Conservation (phyloP, 2,329 filamentous ascomycete genomes). For the Colletotrichum navitas region DNA sequence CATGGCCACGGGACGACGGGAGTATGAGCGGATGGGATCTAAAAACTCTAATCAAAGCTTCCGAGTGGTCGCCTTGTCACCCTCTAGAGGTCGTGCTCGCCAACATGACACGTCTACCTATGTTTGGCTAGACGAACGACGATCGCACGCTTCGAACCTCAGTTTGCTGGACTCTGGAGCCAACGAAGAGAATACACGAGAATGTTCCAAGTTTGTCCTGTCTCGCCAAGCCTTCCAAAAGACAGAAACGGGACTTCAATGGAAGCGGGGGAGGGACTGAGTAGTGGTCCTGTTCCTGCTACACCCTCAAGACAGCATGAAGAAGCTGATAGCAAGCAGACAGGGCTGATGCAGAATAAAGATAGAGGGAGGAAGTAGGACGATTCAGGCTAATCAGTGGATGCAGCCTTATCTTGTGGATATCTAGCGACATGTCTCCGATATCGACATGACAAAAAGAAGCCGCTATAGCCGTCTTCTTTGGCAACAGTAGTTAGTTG, state of each 20-base stretch:
- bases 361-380: not conserved
- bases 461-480: not conserved
- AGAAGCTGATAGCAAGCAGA: not conserved
- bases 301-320: not conserved
- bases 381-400: not conserved
- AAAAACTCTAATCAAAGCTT: slow-evolving; percentile 12
- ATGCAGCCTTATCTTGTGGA: not conserved
- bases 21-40: slow-evolving; percentile 15
- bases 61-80: not conserved
- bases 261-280: not conserved
- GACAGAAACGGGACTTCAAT: too few species aligned
- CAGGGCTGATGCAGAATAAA: not conserved
- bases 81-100: not conserved
- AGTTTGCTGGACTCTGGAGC: not conserved
- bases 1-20: slow-evolving; percentile 20
- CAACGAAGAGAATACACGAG: not conserved
- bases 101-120: not conserved
- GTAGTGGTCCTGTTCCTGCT: too few species aligned
- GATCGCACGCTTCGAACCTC: not conserved
- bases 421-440: not conserved
- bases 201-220: too few species aligned
- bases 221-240: not conserved
- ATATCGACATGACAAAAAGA: not conserved
- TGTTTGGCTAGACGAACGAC: not conserved
- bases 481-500: not conserved